phyloP scores from a whole-genome alignment of 225 moss, liverwort and hornwort genomes.

The Thuidium tamariscinum region DNA sequence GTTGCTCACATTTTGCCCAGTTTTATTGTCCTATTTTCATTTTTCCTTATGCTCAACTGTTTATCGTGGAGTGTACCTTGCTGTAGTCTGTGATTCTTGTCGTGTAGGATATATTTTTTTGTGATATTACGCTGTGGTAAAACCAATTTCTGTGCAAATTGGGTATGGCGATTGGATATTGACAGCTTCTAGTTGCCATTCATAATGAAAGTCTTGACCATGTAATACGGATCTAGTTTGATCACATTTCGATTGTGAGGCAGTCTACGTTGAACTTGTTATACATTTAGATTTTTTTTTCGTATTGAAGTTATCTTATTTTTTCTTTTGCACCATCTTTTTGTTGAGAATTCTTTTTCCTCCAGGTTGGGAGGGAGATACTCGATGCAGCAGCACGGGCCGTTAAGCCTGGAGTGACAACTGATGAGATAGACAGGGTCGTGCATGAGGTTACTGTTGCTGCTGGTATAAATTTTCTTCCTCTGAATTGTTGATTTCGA shows the following conservation, averaged over 20 bases:
- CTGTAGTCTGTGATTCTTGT: neutral
- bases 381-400: conserved; percentile 78
- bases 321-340: neutral
- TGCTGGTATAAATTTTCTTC: conserved; percentile 27
- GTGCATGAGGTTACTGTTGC: conserved; percentile 86
- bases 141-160: neutral
- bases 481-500: neutral
- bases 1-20: neutral
- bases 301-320: neutral
- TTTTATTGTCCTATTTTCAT: neutral
- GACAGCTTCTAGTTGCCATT: neutral
- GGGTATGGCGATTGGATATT: neutral
- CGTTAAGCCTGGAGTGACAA: conserved; percentile 86
- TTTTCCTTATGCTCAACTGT: neutral
- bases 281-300: neutral
- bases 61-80: neutral
- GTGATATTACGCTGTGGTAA: neutral
- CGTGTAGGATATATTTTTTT: neutral
- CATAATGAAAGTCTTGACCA: neutral
- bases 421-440: conserved; percentile 84
- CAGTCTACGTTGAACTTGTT: neutral
- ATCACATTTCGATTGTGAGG: neutral
- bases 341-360: neutral
- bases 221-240: neutral
- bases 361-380: conserved; percentile 68